These are phyloP conservation scores for Phalaenopsis equestris DNA, from an alignment of 106 monocot genomes.

Conservation along the genomic window DNA sequence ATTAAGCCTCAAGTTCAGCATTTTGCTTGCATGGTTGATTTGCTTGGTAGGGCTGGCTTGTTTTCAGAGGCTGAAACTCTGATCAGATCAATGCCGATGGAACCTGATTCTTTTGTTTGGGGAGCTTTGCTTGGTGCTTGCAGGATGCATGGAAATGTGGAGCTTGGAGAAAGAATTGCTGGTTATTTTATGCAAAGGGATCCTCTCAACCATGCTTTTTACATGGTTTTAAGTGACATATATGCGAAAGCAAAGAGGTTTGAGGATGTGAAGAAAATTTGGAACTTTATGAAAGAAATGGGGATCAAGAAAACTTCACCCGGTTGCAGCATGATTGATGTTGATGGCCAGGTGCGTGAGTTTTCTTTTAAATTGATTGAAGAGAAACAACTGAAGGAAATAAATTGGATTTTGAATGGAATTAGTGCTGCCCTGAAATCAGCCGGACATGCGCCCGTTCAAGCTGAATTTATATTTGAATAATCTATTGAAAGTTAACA, in stretches of 20 bases:
- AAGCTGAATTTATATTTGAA: too few species aligned
- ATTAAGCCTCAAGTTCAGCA: conserved; percentile 37
- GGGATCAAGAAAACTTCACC: conserved; percentile 27
- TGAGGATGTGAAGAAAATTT: conserved; percentile 40
- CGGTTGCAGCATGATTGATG: conserved; percentile 46
- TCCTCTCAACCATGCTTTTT: conserved; percentile 50
- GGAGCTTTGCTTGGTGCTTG: conserved; percentile 76
- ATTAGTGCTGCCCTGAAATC: conserved; percentile 17
- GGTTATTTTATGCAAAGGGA: conserved; percentile 29
- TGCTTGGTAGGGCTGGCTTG: conserved; percentile 47
- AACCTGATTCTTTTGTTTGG: conserved; percentile 61
- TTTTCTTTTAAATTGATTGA: conserved; percentile 21
- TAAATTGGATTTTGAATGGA: conserved; percentile 16
- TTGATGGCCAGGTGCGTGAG: conserved; percentile 33
- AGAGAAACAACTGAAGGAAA: conserved; percentile 13
- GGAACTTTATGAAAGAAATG: conserved; percentile 41
- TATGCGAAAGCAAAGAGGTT: conserved; percentile 53
- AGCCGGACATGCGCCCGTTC: neutral
- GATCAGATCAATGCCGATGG: conserved; percentile 49
- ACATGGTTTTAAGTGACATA: conserved; percentile 46
- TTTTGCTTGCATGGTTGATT: conserved; percentile 66
- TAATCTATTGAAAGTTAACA: too few species aligned
- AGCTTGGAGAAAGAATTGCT: conserved; percentile 39
- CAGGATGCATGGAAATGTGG: conserved; percentile 55
- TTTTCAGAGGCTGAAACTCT: conserved; percentile 53